phyloP scores from a whole-genome alignment of 495 filamentous ascomycete genomes.

The Recurvomyces mirabilis region DNA sequence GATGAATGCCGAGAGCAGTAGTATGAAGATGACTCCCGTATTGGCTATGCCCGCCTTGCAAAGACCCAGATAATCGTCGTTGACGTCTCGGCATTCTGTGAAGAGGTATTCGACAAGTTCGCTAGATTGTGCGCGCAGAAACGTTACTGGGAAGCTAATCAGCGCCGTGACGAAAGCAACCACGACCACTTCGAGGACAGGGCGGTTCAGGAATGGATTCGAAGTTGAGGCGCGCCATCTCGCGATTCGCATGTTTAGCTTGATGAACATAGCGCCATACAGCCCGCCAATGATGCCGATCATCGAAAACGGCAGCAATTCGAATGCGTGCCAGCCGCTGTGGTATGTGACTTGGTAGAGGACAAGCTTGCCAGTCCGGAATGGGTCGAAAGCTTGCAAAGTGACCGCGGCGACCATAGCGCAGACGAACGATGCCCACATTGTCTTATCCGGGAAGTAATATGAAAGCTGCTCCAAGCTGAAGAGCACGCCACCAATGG shows the following conservation, averaged over 20 bases:
- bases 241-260: constrained; percentile 79
- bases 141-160: constrained; percentile 88
- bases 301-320: constrained; percentile 77
- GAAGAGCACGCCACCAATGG: constrained; percentile 92
- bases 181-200: constrained; percentile 62
- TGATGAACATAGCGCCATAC: constrained; percentile 91
- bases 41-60: constrained; percentile 67
- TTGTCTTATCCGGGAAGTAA: constrained; percentile 98
- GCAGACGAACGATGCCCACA: constrained; percentile 99
- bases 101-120: constrained; percentile 89
- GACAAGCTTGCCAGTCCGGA: constrained; percentile 90
- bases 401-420: constrained; percentile 95
- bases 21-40: constrained; percentile 61
- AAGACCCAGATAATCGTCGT: constrained; percentile 75
- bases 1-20: constrained; percentile 66
- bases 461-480: constrained; percentile 95
- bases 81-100: constrained; percentile 67
- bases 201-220: constrained; percentile 43
- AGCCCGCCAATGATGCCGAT: constrained; percentile 84
- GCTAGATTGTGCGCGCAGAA: constrained; percentile 79
- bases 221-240: constrained; percentile 54
- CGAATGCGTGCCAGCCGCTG: constrained; percentile 86
- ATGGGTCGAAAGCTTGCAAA: constrained; percentile 85
- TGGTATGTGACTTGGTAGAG: constrained; percentile 95
- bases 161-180: constrained; percentile 72